Conservation (phyloP, 2,329 filamentous ascomycete species). For the Cephalotrichum gorgonifer region DNA sequence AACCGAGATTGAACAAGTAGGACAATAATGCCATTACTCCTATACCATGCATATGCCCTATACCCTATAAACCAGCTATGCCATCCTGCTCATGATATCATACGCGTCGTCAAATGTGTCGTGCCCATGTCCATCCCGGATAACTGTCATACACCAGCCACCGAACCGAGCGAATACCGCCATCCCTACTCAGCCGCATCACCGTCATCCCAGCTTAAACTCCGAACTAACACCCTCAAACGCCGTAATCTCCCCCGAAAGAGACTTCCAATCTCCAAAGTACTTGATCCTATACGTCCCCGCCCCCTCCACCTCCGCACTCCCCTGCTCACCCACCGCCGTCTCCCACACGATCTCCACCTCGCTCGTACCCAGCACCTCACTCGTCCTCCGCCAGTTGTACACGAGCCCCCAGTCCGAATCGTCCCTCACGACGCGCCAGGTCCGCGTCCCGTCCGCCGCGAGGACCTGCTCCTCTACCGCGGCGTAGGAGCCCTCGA, state of each 20-base stretch:
- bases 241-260: slow-evolving; percentile 48
- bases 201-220: slow-evolving; percentile 24
- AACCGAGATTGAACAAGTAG: no score
- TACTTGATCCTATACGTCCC: slow-evolving; percentile 71
- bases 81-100: no score
- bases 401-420: slow-evolving; percentile 77
- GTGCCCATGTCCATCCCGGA: no score
- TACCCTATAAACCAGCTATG: no score
- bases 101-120: no score
- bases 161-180: no score
- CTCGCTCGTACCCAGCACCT: slow-evolving; percentile 62
- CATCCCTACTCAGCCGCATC: neutral
- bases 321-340: slow-evolving; percentile 31
- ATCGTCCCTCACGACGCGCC: slow-evolving; percentile 62
- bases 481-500: slow-evolving; percentile 67
- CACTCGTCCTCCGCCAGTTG: slow-evolving; percentile 64
- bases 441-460: slow-evolving; percentile 27
- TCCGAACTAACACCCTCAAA: slow-evolving; percentile 58
- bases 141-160: neutral
- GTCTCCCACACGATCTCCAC: slow-evolving; percentile 76
- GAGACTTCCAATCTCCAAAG: slow-evolving; percentile 66
- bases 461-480: slow-evolving; percentile 50
- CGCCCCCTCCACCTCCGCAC: slow-evolving; percentile 27
- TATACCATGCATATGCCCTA: no score
- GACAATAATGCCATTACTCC: no score